Base-by-base conservation (phyloP, 2,329 filamentous ascomycete species). In the Fusarium sp. region DNA sequence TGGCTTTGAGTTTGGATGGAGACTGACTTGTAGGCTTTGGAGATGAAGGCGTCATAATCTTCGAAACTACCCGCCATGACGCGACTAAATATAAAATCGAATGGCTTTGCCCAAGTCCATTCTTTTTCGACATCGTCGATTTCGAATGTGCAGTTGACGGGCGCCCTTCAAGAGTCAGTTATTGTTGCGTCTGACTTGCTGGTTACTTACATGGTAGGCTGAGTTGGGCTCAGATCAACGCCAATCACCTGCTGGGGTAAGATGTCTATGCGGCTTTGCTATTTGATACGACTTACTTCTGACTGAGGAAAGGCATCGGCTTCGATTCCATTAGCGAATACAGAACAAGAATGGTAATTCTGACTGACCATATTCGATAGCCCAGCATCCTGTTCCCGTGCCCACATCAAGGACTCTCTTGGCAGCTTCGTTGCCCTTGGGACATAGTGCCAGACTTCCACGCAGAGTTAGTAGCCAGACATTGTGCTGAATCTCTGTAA, bases 311-410 rank as follows among this genome's bases (percentile, higher is more conserved):
- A 58, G 0, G 44, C 29, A 3, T 62, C 61, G 20, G 65, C 68
- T 62, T 18, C 2, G 8, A 5, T 6, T 3, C 27, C 13, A 14
- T 27, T 6, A 31, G 22, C 17, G 35, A 6, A 36, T 15, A 15
- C 35, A 17, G 14, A 36, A 17, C 15, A 36, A 36, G 35, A 5
- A 36, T 36, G 35, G 17, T 17, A 27, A 27, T 27, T 27, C 27
- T 36, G 7, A 2, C 61, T 9, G 8, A 63, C 62, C 66, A 38
- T 66, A 60, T 39, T 70, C 62, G 2, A 66, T 67, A 2, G 68
- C 68, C 68, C 68, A 71, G 15, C 36, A 50, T n/a, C 68, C 68
- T 3, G 65, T 71, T 6, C 65, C 57, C 0, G 61, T 65, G 0
- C 68, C 68, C 9, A 69, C 6, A 14, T 71, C 65, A 5, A 70